phyloP scores from a whole-genome alignment of 306 rosid genomes.

The Glycine soja region DNA sequence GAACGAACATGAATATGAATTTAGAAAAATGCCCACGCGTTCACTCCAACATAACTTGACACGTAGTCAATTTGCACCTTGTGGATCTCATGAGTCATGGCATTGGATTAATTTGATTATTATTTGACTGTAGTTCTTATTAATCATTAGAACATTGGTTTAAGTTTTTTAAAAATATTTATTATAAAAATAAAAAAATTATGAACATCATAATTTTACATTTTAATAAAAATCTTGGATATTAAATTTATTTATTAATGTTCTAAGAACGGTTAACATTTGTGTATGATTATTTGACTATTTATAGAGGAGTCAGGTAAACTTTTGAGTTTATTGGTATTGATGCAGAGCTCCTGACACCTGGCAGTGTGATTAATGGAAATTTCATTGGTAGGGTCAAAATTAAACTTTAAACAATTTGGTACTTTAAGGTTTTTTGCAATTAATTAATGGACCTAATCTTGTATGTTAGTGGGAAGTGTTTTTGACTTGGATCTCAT shows the following conservation, averaged over 20 bases:
- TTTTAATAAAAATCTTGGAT: too few species aligned
- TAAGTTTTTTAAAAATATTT: too few species aligned
- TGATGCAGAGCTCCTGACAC: slow-evolving; percentile 38
- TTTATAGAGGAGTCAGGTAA: too few species aligned
- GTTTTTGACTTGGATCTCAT: slow-evolving; percentile 52
- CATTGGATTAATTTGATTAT: background rate
- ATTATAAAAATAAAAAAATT: too few species aligned
- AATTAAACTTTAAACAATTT: background rate
- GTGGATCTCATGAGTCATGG: slow-evolving; percentile 36
- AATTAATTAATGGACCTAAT: slow-evolving; percentile 12
- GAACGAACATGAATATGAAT: background rate
- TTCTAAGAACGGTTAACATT: too few species aligned
- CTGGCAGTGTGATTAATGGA: slow-evolving; percentile 28
- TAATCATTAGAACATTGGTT: too few species aligned
- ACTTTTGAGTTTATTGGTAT: slow-evolving; percentile 15
- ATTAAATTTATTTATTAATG: too few species aligned
- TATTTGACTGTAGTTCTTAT: background rate
- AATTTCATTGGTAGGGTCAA: background rate
- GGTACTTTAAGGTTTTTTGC: background rate
- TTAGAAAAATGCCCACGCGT: slow-evolving; percentile 14
- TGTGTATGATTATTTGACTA: too few species aligned
- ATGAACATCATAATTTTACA: too few species aligned
- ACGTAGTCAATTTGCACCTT: slow-evolving; percentile 49
- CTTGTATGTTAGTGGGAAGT: background rate
- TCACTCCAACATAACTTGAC: background rate